A percentile compares a stretch with the other conserved stretches of the same genome.
These are phyloP conservation scores for Coemansia sp. DNA, from an alignment of 371 early-diverging fungal genomes.

Conservation along the genomic window DNA sequence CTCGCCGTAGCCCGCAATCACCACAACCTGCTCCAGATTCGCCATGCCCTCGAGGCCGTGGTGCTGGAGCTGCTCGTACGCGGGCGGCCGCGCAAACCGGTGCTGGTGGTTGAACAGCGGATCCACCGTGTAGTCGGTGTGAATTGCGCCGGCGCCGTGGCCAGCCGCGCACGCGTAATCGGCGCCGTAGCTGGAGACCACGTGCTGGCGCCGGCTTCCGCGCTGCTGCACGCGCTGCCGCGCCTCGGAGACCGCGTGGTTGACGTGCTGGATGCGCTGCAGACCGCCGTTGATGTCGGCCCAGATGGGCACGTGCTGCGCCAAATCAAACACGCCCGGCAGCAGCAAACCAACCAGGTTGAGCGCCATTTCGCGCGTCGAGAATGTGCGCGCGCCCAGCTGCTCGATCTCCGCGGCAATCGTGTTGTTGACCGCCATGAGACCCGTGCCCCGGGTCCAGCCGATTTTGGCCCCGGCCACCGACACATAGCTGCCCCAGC, in stretches of 20 bases:
- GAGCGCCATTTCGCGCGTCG: slow-evolving; percentile 92
- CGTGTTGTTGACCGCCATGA: slow-evolving; percentile 92
- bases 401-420: slow-evolving; percentile 70
- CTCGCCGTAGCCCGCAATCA: slow-evolving; percentile 94
- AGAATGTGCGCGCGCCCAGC: slow-evolving; percentile 91
- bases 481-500: slow-evolving; percentile 86
- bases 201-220: slow-evolving; percentile 75
- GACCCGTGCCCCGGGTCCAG: slow-evolving; percentile 97
- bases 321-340: slow-evolving; percentile 73
- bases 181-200: slow-evolving; percentile 70
- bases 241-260: slow-evolving; percentile 63
- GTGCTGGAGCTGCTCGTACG: slow-evolving; percentile 62
- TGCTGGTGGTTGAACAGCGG: slow-evolving; percentile 92
- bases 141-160: slow-evolving; percentile 64
- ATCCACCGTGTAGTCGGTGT: slow-evolving; percentile 70
- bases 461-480: slow-evolving; percentile 94
- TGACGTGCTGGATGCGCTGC: slow-evolving; percentile 76
- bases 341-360: slow-evolving; percentile 91
- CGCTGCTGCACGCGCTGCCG: slow-evolving; percentile 75
- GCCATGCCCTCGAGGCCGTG: slow-evolving; percentile 81
- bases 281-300: slow-evolving; percentile 95
- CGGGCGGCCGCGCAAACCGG: slow-evolving; percentile 68
- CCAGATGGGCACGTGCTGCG: slow-evolving; percentile 85
- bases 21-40: slow-evolving; percentile 90
- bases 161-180: slow-evolving; percentile 77